Conservation (phyloP, 2,329 filamentous ascomycete genomes). For the Raffaelea deltoideospora region DNA sequence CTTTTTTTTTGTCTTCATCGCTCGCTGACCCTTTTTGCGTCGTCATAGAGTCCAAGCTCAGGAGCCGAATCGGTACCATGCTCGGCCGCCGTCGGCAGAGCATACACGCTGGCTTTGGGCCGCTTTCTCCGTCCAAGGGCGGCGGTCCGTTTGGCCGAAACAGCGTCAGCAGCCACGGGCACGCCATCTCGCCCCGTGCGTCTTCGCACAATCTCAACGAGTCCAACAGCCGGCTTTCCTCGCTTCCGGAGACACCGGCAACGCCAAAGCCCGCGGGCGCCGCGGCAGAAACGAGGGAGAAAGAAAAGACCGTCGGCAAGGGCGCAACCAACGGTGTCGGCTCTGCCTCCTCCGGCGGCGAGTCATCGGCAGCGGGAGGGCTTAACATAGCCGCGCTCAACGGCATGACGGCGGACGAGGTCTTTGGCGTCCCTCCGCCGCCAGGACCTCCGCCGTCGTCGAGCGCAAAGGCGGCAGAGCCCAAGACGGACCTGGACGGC, state of each 20-base stretch:
- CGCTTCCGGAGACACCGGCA: slow-evolving; percentile 41
- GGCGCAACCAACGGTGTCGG: slow-evolving; percentile 27
- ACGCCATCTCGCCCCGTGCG: slow-evolving; percentile 37
- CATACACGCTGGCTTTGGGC: slow-evolving; percentile 45
- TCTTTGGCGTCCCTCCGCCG: slow-evolving; percentile 36
- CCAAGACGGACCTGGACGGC: slow-evolving; percentile 56
- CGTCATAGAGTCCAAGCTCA: slow-evolving; percentile 40
- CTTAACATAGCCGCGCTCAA: slow-evolving; percentile 26
- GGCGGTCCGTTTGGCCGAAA: slow-evolving; percentile 41
- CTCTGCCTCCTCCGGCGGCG: too few relatives aligned
- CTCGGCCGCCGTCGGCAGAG: slow-evolving; percentile 51
- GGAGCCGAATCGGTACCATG: slow-evolving; percentile 55
- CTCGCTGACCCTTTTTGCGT: too few relatives aligned
- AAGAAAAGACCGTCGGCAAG: slow-evolving; percentile 23
- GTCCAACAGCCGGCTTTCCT: slow-evolving; percentile 34
- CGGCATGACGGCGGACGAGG: slow-evolving; percentile 25
- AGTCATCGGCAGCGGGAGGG: slow-evolving; percentile 13
- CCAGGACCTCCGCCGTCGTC: slow-evolving; percentile 32
- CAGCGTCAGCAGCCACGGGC: slow-evolving; percentile 48
- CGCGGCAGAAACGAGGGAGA: slow-evolving; percentile 12
- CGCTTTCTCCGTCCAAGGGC: slow-evolving; percentile 39
- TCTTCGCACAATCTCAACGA: slow-evolving; percentile 46
- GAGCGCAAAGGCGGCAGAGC: slow-evolving; percentile 10
- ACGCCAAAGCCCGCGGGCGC: slow-evolving; percentile 17
- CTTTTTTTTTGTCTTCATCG: too few relatives aligned